These are phyloP conservation scores for Pisolithus sp. DNA, from an alignment of 768 basidiomycete genomes.

Conservation along the genomic window DNA sequence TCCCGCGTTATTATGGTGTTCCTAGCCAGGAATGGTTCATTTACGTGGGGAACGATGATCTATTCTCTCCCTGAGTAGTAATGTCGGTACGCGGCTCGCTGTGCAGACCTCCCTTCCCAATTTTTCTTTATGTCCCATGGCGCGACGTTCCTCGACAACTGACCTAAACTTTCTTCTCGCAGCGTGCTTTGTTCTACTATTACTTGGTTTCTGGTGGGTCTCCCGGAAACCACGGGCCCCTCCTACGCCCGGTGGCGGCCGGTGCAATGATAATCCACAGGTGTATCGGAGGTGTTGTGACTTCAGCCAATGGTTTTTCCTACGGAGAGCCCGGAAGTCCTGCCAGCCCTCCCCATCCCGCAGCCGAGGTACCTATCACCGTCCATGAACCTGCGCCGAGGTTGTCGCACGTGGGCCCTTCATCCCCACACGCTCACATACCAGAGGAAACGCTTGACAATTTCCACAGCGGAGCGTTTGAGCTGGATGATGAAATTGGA, in stretches of 20 bases:
- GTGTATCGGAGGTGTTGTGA: no score
- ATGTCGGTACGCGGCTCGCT: neutral
- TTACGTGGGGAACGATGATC: no score
- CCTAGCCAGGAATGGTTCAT: neutral
- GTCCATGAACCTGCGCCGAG: constrained; percentile 12
- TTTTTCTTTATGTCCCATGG: neutral
- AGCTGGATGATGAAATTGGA: constrained; percentile 11
- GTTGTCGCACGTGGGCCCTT: constrained; percentile 9
- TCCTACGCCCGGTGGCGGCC: neutral
- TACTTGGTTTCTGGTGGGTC: constrained; percentile 25
- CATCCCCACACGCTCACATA: constrained; percentile 18
- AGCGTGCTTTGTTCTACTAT: constrained; percentile 20
- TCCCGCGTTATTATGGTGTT: neutral
- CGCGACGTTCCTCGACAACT: neutral
- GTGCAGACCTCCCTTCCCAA: neutral
- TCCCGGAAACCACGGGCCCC: constrained; percentile 7
- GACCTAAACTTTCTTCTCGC: neutral
- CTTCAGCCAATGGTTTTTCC: no score
- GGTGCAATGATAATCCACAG: no score
- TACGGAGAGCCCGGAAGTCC: no score
- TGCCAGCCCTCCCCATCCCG: neutral
- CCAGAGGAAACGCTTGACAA: constrained; percentile 19
- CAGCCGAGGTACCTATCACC: neutral
- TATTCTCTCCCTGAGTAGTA: neutral
- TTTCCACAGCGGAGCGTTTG: constrained; percentile 18